Evolutionary conservation across 2,329 filamentous ascomycete genomes (phyloP), one percentile per base, ranked within the genome.

Genomic region (Gaeumannomyces tritici): DNA sequence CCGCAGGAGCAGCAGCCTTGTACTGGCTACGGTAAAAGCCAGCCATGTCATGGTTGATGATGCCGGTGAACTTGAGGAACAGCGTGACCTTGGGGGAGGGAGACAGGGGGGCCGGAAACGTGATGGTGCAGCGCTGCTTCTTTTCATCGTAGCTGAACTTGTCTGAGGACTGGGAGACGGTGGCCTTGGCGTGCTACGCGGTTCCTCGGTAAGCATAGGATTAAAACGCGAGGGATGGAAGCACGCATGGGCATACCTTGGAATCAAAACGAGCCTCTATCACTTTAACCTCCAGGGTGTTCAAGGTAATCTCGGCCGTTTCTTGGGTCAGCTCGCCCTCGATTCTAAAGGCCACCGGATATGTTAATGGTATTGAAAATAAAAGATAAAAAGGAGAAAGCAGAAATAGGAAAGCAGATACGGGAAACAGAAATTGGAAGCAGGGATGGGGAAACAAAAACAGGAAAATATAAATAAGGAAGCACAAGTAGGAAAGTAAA

Each of bases 31-130:
- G 87, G 78, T 98, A 98, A 83, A 98, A 98, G 59, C 93, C 93
- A 59, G 93, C 93, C 91, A 98, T 96, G 77, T 95, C 93, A 74
- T 96, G 90, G 75, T 96, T 96, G 70, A 96, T 79, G 56, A 81
- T 83, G 55, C 92, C 92, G 12, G 84, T 87, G 76, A 96, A 96
- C 57, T 74, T 73, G 63, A 82, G 76, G 47, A 74, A 74, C 61
- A 68, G 84, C 85, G 70, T 87, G 28, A 88, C 87, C 72, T 89
- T 86, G 64, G 86, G 80, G 28, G 88, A 82, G 35, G 83, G 79
- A 24, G 87, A 82, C 42, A 97, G 79, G 66, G 89, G 72, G 28
- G 68, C 72, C 59, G 67, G 76, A 73, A 99, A 96, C 67, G 80
- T 79, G 68, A 99, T 81, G 62, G 88, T 93, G 55, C 87, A 90